A percentile compares a stretch with the other conserved stretches of the same genome.
Conservation (phyloP, 23 red algal genomes). For the Chondrus crispus region DNA sequence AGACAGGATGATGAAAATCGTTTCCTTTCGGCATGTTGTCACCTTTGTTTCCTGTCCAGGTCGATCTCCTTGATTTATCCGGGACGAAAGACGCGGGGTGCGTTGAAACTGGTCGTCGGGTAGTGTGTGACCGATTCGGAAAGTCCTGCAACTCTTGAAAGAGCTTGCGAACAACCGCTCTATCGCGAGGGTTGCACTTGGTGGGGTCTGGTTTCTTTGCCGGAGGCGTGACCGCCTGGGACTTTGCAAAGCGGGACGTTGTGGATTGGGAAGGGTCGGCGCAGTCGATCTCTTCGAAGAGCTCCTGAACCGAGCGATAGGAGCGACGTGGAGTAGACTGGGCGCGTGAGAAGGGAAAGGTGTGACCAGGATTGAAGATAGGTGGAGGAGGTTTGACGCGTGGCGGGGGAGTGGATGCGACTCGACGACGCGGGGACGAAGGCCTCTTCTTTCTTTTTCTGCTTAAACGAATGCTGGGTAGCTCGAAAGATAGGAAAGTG, state of each 20-base stretch:
- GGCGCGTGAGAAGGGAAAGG: too few species aligned
- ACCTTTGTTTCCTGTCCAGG: background rate
- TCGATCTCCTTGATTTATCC: background rate
- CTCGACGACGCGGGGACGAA: too few species aligned
- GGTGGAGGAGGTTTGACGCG: too few species aligned
- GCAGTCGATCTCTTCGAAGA: too few species aligned
- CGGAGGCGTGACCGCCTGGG: background rate
- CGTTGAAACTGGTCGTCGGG: background rate
- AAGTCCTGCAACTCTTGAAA: slow-evolving; percentile 14
- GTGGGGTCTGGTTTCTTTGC: slow-evolving; percentile 26
- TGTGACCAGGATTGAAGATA: too few species aligned
- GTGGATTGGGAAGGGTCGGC: too few species aligned
- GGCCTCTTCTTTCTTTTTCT: too few species aligned
- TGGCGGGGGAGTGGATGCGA: too few species aligned
- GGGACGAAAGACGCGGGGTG: background rate
- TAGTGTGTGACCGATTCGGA: background rate
- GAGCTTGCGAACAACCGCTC: slow-evolving; percentile 34
- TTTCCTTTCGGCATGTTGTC: background rate
- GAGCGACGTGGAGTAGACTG: too few species aligned
- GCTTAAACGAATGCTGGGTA: too few species aligned
- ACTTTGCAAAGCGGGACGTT: background rate
- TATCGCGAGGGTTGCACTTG: slow-evolving; percentile 30
- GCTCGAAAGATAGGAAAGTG: too few species aligned
- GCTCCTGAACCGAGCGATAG: too few species aligned
- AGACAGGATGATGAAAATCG: background rate